Evolutionary conservation across 768 basidiomycete genomes (phyloP), one percentile per base, ranked within the genome.

Genomic region (Tricholoma sp.): DNA sequence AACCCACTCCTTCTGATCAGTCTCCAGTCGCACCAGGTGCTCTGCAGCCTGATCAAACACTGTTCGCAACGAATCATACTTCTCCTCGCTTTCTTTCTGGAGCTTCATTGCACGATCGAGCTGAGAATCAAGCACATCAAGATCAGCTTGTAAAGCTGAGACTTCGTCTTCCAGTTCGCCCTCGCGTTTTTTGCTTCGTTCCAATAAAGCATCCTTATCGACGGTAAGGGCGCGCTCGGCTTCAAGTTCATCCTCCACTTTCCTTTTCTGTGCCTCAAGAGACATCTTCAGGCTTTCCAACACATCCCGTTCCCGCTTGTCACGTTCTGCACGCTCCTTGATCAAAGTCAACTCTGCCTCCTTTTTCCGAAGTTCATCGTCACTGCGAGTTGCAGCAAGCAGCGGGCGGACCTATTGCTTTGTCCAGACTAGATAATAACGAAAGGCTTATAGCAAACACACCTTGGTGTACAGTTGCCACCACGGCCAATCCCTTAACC

Each of bases 401-500:
- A 98, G 71, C 0, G 97, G 97, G 32, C 95, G 89, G 18, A 99
- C 86, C 89, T 91, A 56, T 9, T 56, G 39, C 4, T 52, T 64
- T 55, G 61, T 49, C 4, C 55, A 51, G 21, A 47, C 5, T 31
- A 31, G 47, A 9, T 9, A n/a, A 10, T 16, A 43, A 39, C 8
- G 53, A 32, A 43, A 18, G n/a, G 21, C 22, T 2, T 32, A 12
- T 12, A 55, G n/a, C 32, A 21, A 35, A 55, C 71, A 46, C 59
- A 84, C 93, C 78, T 96, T 96, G 2, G 94, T 94, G 68, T 95
- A 99, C 8, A 98, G 79, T 60, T 94, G 90, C 97, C 97, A 99
- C 97, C 97, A 98, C 1, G 96, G 94, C 97, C 97, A 98, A 53
- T 96, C 92, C 47, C 85, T 80, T 27, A 99, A 78, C 55, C 92